These are phyloP conservation scores for Corinectria fuckeliana DNA, from an alignment of 2,329 filamentous ascomycete genomes.

Conservation along the genomic window DNA sequence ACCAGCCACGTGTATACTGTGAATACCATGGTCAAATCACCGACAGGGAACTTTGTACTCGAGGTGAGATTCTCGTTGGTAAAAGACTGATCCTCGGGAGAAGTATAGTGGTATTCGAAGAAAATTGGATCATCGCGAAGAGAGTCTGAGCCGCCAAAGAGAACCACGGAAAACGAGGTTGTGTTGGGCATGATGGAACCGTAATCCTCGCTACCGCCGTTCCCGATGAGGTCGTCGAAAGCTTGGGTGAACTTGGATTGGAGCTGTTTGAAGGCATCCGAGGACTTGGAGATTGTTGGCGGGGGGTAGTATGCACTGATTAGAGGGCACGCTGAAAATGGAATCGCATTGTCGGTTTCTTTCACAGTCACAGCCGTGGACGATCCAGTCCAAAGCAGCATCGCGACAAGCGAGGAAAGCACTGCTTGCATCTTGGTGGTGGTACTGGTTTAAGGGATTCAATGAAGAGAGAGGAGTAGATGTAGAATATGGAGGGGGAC, in stretches of 20 bases:
- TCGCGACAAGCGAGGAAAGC: neutral
- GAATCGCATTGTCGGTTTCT: slow-evolving; percentile 4
- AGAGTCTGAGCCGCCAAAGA: slow-evolving; percentile 23
- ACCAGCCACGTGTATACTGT: slow-evolving; percentile 44
- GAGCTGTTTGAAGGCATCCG: neutral
- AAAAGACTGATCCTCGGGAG: slow-evolving; percentile 14
- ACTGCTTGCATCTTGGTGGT: neutral
- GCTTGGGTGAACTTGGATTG: slow-evolving; percentile 2
- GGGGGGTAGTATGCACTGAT: slow-evolving; percentile 32
- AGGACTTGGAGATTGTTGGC: slow-evolving; percentile 16
- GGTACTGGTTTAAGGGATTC: neutral
- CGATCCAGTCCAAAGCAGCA: neutral
- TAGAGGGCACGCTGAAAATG: slow-evolving; percentile 28
- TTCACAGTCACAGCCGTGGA: neutral
- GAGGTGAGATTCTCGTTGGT: slow-evolving; percentile 24
- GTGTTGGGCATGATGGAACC: slow-evolving; percentile 25
- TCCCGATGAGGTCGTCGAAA: slow-evolving; percentile 25
- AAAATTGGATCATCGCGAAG: slow-evolving; percentile 19
- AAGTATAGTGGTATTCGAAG: slow-evolving; percentile 33
- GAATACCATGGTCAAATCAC: slow-evolving; percentile 42
- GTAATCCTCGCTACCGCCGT: slow-evolving; percentile 25
- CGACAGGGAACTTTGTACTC: slow-evolving; percentile 37
- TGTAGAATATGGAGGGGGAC: neutral
- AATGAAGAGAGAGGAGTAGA: neutral
- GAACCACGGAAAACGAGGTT: slow-evolving; percentile 26